Conservation (phyloP, 345 rosid genomes). For the Turritis glabra region DNA sequence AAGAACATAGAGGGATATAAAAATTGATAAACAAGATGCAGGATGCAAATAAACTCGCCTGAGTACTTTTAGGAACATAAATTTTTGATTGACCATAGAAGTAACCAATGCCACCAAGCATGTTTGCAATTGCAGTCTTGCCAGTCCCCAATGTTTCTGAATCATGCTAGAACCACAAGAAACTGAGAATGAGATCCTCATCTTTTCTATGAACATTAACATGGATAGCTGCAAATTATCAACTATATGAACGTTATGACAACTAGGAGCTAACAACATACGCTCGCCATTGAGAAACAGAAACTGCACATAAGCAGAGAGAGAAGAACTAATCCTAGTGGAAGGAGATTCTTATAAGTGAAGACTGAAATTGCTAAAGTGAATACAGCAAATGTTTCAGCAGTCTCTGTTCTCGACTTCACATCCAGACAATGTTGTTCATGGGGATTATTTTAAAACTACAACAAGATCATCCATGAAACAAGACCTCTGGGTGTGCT, state of each 20-base stretch:
- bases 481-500: background rate
- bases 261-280: slow-evolving; percentile 20
- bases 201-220: background rate
- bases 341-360: background rate
- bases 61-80: slow-evolving; percentile 51
- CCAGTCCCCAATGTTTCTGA: slow-evolving; percentile 62
- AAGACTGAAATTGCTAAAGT: slow-evolving; percentile 3
- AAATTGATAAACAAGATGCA: slow-evolving; percentile 1
- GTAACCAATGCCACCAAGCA: slow-evolving; percentile 98
- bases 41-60: slow-evolving; percentile 51
- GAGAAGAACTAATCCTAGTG: background rate
- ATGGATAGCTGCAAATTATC: slow-evolving; percentile 1
- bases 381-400: slow-evolving; percentile 1
- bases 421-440: slow-evolving; percentile 1
- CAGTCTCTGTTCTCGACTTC: slow-evolving; percentile 8
- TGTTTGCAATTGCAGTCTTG: slow-evolving; percentile 83
- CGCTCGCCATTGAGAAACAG: slow-evolving; percentile 9
- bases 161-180: slow-evolving; percentile 63
- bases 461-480: background rate
- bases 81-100: slow-evolving; percentile 92
- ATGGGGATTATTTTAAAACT: background rate
- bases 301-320: background rate
- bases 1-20: background rate
- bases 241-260: slow-evolving; percentile 8
- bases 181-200: slow-evolving; percentile 18